These are phyloP conservation scores for Pharus latifolius DNA, from an alignment of 176 grass and related monocot species.

Conservation along the genomic window DNA sequence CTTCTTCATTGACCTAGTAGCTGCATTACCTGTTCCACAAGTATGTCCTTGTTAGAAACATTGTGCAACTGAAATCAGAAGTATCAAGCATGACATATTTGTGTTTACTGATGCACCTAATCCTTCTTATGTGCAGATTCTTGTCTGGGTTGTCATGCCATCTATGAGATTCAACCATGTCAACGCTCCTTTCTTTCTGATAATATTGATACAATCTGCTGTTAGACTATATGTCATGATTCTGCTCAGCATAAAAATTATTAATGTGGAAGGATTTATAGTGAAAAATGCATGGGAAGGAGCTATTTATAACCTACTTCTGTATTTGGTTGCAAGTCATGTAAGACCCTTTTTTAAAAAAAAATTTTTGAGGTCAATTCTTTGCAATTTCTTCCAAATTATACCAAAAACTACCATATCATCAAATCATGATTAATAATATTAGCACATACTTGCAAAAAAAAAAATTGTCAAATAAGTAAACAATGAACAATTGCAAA, in stretches of 20 bases:
- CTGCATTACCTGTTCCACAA: slow-evolving; percentile 47
- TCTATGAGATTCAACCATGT: slow-evolving; percentile 5
- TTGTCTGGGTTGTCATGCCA: slow-evolving; percentile 12
- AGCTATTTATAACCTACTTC: slow-evolving; percentile 22
- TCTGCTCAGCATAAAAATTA: slow-evolving; percentile 21
- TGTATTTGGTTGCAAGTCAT: slow-evolving; percentile 34
- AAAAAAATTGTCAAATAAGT: no score
- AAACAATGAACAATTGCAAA: no score
- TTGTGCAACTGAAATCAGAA: neutral
- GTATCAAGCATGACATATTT: neutral
- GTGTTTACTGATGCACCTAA: neutral
- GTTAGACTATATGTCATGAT: slow-evolving; percentile 21
- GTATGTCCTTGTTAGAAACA: neutral
- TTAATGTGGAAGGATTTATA: slow-evolving; percentile 12
- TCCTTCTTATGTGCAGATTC: slow-evolving; percentile 15
- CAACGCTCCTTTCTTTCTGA: slow-evolving; percentile 6
- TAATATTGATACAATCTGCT: slow-evolving; percentile 26
- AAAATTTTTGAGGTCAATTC: no score
- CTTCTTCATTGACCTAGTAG: slow-evolving; percentile 33
- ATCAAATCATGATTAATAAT: neutral
- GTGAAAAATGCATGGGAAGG: slow-evolving; percentile 31
- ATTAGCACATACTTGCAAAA: neutral
- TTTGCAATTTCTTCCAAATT: neutral
- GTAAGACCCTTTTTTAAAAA: no score
- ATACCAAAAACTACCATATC: neutral